Evolutionary conservation across 176 grass and related monocot species (phyloP).

Genomic region (Avena atlantica): DNA sequence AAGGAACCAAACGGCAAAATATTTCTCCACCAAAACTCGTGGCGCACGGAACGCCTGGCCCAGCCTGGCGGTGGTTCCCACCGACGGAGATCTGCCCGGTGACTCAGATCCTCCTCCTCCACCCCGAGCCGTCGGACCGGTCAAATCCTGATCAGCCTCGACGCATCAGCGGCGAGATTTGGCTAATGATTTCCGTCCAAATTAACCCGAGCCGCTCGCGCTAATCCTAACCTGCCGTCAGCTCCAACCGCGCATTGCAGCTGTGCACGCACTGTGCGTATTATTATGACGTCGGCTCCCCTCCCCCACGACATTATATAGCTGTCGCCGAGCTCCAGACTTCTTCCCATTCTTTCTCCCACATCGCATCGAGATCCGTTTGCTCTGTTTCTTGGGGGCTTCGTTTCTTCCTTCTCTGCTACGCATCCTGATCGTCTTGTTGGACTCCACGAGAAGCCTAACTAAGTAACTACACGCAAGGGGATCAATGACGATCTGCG

Average conservation of each 20-base stretch:
- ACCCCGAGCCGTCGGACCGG: not conserved
- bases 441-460: not conserved
- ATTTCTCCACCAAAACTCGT: not conserved
- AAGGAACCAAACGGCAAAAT: not conserved
- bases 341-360: not conserved
- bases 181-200: not conserved
- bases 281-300: not conserved
- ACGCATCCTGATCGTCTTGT: not conserved
- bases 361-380: not conserved
- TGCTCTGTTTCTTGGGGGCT: not conserved
- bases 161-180: not conserved
- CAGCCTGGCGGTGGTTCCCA: not conserved
- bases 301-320: conserved; percentile 30
- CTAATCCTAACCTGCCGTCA: not conserved
- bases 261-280: not conserved
- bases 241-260: not conserved
- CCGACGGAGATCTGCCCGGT: not conserved
- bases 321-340: conserved; percentile 12
- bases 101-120: conserved; percentile 50
- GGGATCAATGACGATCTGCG: conserved; percentile 25
- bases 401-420: not conserved
- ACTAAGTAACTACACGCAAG: not conserved
- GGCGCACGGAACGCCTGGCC: not conserved
- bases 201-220: not conserved
- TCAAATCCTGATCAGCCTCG: not conserved